Percentiles rank a stretch among this genome's conserved stretches.
Conservation (phyloP, 352 stramenopile species). For the Phytopythium helicoides region DNA sequence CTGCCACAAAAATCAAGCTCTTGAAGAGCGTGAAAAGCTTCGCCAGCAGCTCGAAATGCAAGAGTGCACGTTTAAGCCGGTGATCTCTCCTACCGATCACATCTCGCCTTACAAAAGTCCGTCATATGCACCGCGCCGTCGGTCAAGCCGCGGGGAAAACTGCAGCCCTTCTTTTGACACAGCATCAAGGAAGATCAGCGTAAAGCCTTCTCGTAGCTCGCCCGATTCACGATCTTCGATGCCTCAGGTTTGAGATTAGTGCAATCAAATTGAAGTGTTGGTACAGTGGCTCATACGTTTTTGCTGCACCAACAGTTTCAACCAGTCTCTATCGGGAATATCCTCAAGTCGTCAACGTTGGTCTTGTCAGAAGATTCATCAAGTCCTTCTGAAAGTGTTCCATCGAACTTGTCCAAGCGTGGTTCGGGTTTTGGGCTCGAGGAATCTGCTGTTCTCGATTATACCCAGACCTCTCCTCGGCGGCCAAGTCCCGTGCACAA, state of each 20-base stretch:
- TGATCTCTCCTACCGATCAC: conserved; percentile 43
- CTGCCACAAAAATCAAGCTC: conserved; percentile 77
- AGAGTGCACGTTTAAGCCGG: conserved; percentile 81
- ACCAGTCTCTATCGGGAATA: conserved; percentile 31
- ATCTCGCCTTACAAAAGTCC: conserved; percentile 37
- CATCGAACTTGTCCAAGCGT: conserved; percentile 24
- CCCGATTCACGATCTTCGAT: not conserved
- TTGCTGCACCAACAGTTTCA: conserved; percentile 11
- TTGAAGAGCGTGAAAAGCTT: conserved; percentile 73
- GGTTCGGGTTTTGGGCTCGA: not conserved
- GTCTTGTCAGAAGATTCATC: conserved; percentile 16
- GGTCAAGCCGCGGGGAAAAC: conserved; percentile 24
- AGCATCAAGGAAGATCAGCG: not conserved
- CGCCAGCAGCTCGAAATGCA: conserved; percentile 71
- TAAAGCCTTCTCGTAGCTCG: not conserved
- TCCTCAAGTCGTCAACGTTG: conserved; percentile 48
- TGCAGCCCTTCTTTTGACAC: conserved; percentile 5
- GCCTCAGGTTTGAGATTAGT: not conserved
- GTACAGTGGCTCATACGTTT: conserved; percentile 10
- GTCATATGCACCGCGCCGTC: conserved; percentile 40
- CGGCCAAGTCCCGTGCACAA: conserved; percentile 5
- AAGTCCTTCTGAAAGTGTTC: conserved; percentile 13
- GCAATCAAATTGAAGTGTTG: not conserved
- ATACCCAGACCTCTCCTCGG: not conserved
- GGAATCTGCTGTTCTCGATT: not conserved